Base-by-base conservation (phyloP, 345 rosid species). In the Citrus sp. region DNA sequence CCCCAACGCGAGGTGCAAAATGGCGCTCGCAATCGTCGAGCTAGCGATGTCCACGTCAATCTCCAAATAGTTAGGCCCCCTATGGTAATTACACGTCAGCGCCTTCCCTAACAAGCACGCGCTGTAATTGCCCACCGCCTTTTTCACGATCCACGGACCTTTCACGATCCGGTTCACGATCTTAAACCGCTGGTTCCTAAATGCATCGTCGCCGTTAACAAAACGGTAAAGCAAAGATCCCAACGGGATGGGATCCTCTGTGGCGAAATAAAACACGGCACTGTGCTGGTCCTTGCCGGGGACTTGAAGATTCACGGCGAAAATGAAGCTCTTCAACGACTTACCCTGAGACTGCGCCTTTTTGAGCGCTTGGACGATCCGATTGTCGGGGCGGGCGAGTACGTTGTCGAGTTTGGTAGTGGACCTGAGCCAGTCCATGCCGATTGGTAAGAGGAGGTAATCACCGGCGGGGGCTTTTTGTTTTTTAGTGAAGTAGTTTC, bases 71-170 rank as follows among this genome's bases (percentile, higher is more conserved):
- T 95, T 93, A 1, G 76, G 67, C 28, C 99, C 98, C 67, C 93
- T 84, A 40, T 95, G 92, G 79, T 95, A 95, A 75, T 88, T 90
- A 37, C 93, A 89, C n/a, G 90, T 91, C 84, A 95, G 79, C 0
- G 97, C 94, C 64, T 91, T 92, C 24, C 98, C 99, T n/a, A 95
- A 61, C 49, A 95, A 79, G 73, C 97, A 95, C 19, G 99, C 97
- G n/a, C 93, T 71, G 82, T 92, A 87, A 64, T 82, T 92, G 19
- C 98, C 98, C 21, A 92, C 96, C 56, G 99, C 69, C 6, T 91
- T 88, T 81, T 87, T 92, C 46, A 95, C 95, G 63, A 92, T 84
- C 98, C 98, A 95, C 0, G 98, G 99, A 0, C 99, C 99, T 83
- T 95, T 93, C 59, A 90, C 98, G 77, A 95, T 95, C 75, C 94